Percentiles rank a stretch among this genome's conserved stretches.
Conservation (phyloP, 345 rosid species). For the Ricinus communis region DNA sequence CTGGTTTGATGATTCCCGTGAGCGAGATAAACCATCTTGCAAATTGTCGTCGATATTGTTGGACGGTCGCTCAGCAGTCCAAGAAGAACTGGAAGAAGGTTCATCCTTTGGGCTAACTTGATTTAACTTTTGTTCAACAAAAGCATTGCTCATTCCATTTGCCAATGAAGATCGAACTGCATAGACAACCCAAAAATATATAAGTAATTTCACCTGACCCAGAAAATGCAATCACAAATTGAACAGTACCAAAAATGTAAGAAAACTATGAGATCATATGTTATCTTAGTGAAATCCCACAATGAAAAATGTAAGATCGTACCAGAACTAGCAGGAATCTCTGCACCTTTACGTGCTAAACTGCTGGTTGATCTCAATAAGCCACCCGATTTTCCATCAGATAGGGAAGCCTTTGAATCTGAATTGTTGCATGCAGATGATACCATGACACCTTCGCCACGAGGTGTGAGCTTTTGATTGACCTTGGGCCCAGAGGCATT, state of each 20-base stretch:
- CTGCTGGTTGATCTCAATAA: slow-evolving; percentile 54
- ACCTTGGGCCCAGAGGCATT: slow-evolving; percentile 38
- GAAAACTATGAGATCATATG: neutral
- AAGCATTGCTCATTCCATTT: slow-evolving; percentile 39
- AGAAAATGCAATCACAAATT: slow-evolving; percentile 1
- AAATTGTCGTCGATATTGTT: slow-evolving; percentile 42
- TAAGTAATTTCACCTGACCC: slow-evolving; percentile 2
- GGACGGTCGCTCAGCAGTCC: slow-evolving; percentile 47
- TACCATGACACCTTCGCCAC: slow-evolving; percentile 40
- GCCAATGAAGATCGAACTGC: slow-evolving; percentile 50
- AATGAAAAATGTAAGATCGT: slow-evolving; percentile 22
- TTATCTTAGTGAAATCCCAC: neutral
- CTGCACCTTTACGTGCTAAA: slow-evolving; percentile 50
- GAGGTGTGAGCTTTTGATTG: slow-evolving; percentile 58
- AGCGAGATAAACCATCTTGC: slow-evolving; percentile 52
- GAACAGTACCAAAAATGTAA: slow-evolving; percentile 7
- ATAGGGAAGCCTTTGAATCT: slow-evolving; percentile 49
- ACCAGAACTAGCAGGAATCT: slow-evolving; percentile 55
- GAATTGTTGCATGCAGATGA: slow-evolving; percentile 46
- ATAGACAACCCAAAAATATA: slow-evolving; percentile 9
- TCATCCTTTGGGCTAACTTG: slow-evolving; percentile 59
- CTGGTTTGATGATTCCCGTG: slow-evolving; percentile 53
- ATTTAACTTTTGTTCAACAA: slow-evolving; percentile 49
- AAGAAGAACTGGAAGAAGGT: slow-evolving; percentile 53
- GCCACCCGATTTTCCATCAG: slow-evolving; percentile 60